Evolutionary conservation across 257 asterid genomes (phyloP), one percentile per base, ranked within the genome.

Genomic region (Solanum appendiculatum): DNA sequence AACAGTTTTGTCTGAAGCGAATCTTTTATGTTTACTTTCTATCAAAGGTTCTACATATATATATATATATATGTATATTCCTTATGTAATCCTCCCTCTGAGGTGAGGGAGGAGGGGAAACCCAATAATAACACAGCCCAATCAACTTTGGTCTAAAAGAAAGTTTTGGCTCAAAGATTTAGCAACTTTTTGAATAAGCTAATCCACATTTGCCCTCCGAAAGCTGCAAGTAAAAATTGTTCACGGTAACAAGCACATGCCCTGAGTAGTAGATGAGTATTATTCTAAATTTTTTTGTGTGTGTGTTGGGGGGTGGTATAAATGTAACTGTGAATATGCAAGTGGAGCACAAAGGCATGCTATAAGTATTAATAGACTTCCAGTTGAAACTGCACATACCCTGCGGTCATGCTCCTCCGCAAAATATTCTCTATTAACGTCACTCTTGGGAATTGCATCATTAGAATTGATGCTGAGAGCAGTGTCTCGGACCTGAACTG

Each of bases 391-490:
- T 56, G 48, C 77, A 86, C 92, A 34, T 92, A 95, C 99, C 97
- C 86, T 93, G 86, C 98, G 99, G 87, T 97, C 99, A 93, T 95
- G 99, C 90, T 97, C 99, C 95, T 97, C 99, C 0, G 99, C 99
- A 16, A 96, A 95, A 91, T 93, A 97, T 86, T 96, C 99, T 89
- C 99, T 92, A 46, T 97, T 97, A 85, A 97, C 99, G 63, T 96
- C 99, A 87, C 99, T 97, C 95, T 95, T 97, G 44, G 99, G 99
- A 86, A 97, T 97, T 82, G 99, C 92, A 90, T 96, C 99, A 60
- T 96, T 93, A 29, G 99, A 94, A 88, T 93, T 91, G 88, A 97
- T 96, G 89, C 93, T 91, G 88, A 97, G 93, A 51, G 98, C 99
- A 64, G 99, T 94, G 86, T 97, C 99, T 25, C 99, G 96, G 86